These are phyloP conservation scores for Verbascum thapsus DNA, from an alignment of 257 asterid species.

Conservation along the genomic window DNA sequence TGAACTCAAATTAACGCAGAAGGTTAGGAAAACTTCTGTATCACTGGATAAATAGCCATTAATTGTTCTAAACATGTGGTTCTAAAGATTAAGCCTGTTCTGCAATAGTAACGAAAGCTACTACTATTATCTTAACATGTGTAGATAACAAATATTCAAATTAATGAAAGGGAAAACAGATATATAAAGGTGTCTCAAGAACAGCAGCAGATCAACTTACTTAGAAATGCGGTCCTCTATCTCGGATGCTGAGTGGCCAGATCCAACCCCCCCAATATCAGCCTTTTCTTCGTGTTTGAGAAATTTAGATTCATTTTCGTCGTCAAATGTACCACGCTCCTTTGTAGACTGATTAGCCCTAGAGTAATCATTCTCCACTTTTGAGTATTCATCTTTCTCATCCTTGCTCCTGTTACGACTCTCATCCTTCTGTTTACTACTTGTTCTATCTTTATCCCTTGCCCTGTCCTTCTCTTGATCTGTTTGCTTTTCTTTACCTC, in stretches of 20 bases:
- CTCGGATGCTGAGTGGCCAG: conserved; percentile 44
- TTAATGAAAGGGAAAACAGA: too few species aligned
- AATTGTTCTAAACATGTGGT: not conserved
- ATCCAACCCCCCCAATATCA: conserved; percentile 40
- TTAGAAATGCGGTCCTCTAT: conserved; percentile 68
- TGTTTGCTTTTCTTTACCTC: conserved; percentile 57
- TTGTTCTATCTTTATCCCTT: conserved; percentile 61
- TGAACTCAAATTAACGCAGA: not conserved
- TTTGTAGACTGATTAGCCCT: conserved; percentile 32
- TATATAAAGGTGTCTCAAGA: not conserved
- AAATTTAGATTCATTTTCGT: conserved; percentile 44
- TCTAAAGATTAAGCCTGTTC: not conserved
- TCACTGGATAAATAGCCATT: not conserved
- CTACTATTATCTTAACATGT: not conserved
- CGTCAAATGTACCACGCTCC: conserved; percentile 40
- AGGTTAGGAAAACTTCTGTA: not conserved
- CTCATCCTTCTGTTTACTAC: conserved; percentile 63
- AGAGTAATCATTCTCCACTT: conserved; percentile 35
- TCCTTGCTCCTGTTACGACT: conserved; percentile 54
- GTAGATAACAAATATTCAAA: too few species aligned
- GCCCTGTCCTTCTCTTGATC: conserved; percentile 65
- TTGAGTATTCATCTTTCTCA: conserved; percentile 46
- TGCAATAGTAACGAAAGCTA: conserved; percentile 12
- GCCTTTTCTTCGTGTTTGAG: conserved; percentile 40
- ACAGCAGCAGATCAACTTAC: conserved; percentile 58